These are phyloP conservation scores for Gilbertella persicaria DNA, from an alignment of 371 early-diverging fungal genomes.

Conservation along the genomic window DNA sequence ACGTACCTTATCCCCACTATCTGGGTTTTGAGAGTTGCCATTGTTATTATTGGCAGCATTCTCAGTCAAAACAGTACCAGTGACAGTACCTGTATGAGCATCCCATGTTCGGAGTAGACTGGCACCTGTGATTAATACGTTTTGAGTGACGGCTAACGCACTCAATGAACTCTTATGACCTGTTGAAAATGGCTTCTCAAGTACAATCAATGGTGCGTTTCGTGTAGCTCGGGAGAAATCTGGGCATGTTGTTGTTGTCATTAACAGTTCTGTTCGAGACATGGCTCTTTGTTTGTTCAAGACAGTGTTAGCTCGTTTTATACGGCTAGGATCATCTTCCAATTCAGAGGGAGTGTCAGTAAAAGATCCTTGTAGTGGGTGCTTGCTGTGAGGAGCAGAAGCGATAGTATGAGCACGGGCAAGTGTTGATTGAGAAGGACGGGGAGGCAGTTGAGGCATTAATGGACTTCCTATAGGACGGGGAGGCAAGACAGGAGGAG, in stretches of 20 bases:
- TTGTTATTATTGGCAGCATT: not conserved
- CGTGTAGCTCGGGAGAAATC: conserved; percentile 24
- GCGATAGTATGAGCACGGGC: conserved; percentile 38
- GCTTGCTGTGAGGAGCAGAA: not conserved
- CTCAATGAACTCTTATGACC: conserved; percentile 17
- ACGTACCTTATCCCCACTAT: conserved; percentile 29
- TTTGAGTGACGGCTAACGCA: conserved; percentile 12
- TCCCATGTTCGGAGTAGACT: conserved; percentile 21
- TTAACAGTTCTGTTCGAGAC: conserved; percentile 19
- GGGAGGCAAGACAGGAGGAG: conserved; percentile 26
- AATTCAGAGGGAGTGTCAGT: not conserved
- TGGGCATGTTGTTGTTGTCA: conserved; percentile 18
- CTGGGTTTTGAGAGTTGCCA: conserved; percentile 17
- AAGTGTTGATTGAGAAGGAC: conserved; percentile 39
- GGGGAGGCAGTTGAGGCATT: conserved; percentile 40
- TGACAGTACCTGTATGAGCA: conserved; percentile 8
- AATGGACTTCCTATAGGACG: conserved; percentile 15
- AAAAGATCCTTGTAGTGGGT: not conserved
- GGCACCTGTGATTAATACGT: conserved; percentile 21
- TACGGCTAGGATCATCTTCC: not conserved
- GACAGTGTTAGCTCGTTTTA: conserved; percentile 18
- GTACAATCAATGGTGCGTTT: conserved; percentile 14
- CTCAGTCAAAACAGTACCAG: conserved; percentile 12
- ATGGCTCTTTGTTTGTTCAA: conserved; percentile 15
- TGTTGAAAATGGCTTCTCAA: conserved; percentile 15